Base-by-base conservation (phyloP, 1,139 yeast species). In the Geotrichum aggregatum region DNA sequence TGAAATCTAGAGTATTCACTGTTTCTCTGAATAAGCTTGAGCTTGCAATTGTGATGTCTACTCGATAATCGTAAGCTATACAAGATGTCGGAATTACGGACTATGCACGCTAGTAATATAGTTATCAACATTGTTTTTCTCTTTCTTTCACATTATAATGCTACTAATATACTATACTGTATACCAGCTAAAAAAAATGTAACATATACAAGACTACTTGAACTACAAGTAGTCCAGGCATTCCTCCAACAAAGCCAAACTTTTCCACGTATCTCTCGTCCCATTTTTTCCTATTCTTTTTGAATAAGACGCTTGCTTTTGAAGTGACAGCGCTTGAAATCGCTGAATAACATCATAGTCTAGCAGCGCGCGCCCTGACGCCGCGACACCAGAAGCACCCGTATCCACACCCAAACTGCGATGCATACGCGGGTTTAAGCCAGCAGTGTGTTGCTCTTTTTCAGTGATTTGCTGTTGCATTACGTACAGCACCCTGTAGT, bases 381-480 rank as follows among this genome's bases (percentile, higher is more conserved):
- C 33, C 35, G 52, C 28, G 55, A 56, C 19, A 44, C 50, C n/a
- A 14, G 47, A 42, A 5, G 50, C 49, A 10, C 50, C 46, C 19
- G 52, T 44, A 14, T 54, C 56, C 22, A 53, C 48, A 22, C 59
- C 56, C 39, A 54, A 51, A 8, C 58, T 56, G 11, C 74, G 63
- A 56, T 68, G 66, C 60, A 64, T 63, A 24, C 73, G 61, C 22
- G 97, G 96, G 64, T 91, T 92, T 58, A 92, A 72, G 0, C 97
- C 96, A 55, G 87, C 84, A 56, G 72, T 69, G 57, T 87, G 94
- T 52, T 74, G 76, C 57, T 83, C 87, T 58, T 83, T 83, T 56
- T 91, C 97, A 22, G 79, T 78, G 52, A 92, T 71, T 63, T 89
- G 97, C 67, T 89, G 96, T 63, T 91, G 97, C 18, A 92, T 72